A percentile compares a stretch with the other conserved stretches of the same genome.
phyloP scores from a whole-genome alignment of 805 yeast genomes.

The Priceomyces castillae region DNA sequence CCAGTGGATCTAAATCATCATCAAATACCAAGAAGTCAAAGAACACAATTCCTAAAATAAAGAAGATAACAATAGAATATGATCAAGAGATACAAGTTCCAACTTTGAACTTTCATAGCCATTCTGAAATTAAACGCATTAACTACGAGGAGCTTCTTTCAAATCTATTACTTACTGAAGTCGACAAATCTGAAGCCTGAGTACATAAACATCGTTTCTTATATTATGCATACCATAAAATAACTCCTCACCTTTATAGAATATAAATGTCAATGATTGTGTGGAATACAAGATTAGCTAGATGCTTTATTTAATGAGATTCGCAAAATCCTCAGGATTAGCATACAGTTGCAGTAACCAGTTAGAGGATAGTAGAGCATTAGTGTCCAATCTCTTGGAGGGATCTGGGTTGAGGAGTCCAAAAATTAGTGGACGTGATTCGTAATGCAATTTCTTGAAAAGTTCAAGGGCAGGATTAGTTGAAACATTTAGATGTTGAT shows the following conservation, averaged over 20 bases:
- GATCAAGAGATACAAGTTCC: not conserved
- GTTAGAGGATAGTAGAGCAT: constrained; percentile 26
- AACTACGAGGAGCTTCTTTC: not conserved
- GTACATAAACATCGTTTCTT: not conserved
- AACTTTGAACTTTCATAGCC: not conserved
- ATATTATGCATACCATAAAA: too few species aligned
- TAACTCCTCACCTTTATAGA: too few species aligned
- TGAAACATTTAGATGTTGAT: constrained; percentile 13
- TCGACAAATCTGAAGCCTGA: not conserved
- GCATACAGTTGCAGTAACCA: constrained; percentile 43
- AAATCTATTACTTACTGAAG: not conserved
- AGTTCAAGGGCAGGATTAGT: constrained; percentile 32
- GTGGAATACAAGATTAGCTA: too few species aligned
- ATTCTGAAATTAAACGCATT: not conserved
- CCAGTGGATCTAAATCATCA: too few species aligned
- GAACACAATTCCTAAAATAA: not conserved
- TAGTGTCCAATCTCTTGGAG: constrained; percentile 20
- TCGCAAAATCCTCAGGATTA: constrained; percentile 32
- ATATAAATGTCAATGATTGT: too few species aligned
- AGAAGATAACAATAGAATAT: not conserved
- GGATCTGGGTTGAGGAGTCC: constrained; percentile 34
- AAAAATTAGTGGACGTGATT: constrained; percentile 31
- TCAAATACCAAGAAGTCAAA: not conserved
- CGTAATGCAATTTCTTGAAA: constrained; percentile 38
- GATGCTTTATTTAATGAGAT: constrained; percentile 6